phyloP scores from a whole-genome alignment of 805 yeast species.

The Isabelozyma rhagii region DNA sequence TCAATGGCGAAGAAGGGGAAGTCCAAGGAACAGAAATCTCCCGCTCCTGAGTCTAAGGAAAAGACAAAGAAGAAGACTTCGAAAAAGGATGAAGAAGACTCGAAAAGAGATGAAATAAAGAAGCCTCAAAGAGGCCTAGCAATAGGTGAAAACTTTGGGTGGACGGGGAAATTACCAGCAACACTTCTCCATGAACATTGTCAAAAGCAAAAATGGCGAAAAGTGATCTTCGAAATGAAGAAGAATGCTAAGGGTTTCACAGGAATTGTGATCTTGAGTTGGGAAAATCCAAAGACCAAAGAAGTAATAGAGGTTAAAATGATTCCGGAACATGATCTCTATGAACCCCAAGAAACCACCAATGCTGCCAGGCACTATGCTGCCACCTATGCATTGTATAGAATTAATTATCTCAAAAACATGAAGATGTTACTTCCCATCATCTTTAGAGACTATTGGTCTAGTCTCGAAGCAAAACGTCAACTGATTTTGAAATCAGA shows the following conservation, averaged over 20 bases:
- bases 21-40: conserved; percentile 3
- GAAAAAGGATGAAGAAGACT: conserved; percentile 3
- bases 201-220: conserved; percentile 87
- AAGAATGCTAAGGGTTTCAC: conserved; percentile 48
- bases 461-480: conserved; percentile 61
- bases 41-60: conserved; percentile 2
- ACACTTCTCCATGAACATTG: conserved; percentile 82
- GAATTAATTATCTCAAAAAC: conserved; percentile 78
- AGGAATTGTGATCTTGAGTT: conserved; percentile 62
- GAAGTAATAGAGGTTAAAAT: conserved; percentile 57
- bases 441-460: conserved; percentile 78
- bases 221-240: conserved; percentile 74
- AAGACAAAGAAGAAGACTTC: conserved; percentile 3
- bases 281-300: conserved; percentile 79
- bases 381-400: conserved; percentile 82
- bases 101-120: conserved; percentile 8
- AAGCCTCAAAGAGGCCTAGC: conserved; percentile 40
- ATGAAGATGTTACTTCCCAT: conserved; percentile 85
- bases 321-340: conserved; percentile 49
- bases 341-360: conserved; percentile 72
- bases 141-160: conserved; percentile 61
- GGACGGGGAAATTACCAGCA: conserved; percentile 95
- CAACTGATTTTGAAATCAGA: conserved; percentile 44
- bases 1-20: conserved; percentile 14
- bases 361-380: conserved; percentile 87